phyloP scores from a whole-genome alignment of 2,329 filamentous ascomycete species.

The Xylaria sp. region DNA sequence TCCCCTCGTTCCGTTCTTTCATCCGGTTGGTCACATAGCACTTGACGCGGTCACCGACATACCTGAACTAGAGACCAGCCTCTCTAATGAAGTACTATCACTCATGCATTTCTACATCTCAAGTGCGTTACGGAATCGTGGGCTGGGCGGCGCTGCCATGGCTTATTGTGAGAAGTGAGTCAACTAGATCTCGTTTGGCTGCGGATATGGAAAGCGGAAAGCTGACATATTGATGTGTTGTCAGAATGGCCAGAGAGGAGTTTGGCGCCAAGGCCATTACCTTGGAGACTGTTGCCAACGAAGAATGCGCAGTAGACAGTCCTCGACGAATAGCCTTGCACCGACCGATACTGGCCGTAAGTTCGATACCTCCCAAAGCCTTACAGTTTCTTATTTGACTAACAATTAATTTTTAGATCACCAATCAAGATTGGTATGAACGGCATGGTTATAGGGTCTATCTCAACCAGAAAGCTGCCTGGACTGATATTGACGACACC shows the following conservation, averaged over 20 bases:
- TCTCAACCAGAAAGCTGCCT: conserved; percentile 30
- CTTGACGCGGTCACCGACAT: conserved; percentile 42
- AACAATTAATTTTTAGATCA: conserved; percentile 32
- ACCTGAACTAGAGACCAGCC: conserved; percentile 35
- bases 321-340: conserved; percentile 42
- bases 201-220: background rate
- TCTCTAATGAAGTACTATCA: conserved; percentile 40
- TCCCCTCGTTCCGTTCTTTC: conserved; percentile 36
- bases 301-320: conserved; percentile 35
- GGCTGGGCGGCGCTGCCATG: conserved; percentile 42
- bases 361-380: background rate
- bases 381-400: conserved; percentile 8
- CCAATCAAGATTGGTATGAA: conserved; percentile 45
- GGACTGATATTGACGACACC: conserved; percentile 40
- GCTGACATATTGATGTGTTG: background rate
- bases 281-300: conserved; percentile 42
- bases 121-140: conserved; percentile 39
- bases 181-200: background rate
- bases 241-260: conserved; percentile 40
- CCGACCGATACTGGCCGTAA: conserved; percentile 35
- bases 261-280: conserved; percentile 43
- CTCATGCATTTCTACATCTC: conserved; percentile 46
- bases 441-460: conserved; percentile 43
- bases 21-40: conserved; percentile 50
- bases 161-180: conserved; percentile 40